Conservation (phyloP, 2,329 filamentous ascomycete genomes). For the Fusarium albosuccineum region DNA sequence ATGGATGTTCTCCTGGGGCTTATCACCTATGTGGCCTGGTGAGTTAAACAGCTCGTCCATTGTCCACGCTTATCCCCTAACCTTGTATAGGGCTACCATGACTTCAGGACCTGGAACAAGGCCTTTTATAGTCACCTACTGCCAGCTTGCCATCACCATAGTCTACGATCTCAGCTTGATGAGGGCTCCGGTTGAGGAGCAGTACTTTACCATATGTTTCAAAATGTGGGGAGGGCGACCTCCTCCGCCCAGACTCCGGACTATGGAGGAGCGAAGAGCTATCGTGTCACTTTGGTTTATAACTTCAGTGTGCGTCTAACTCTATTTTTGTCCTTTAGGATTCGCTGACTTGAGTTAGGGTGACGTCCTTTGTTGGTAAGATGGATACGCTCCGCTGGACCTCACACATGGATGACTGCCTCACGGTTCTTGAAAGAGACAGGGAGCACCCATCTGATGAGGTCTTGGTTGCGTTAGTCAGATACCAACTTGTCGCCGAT, state of each 20-base stretch:
- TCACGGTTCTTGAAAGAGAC: conserved; percentile 59
- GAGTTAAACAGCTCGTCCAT: conserved; percentile 24
- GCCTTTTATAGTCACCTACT: conserved; percentile 60
- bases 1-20: conserved; percentile 67
- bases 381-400: conserved; percentile 69
- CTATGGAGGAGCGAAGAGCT: conserved; percentile 64
- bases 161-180: conserved; percentile 62
- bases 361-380: conserved; percentile 57
- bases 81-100: conserved; percentile 52
- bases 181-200: conserved; percentile 52
- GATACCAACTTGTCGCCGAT: conserved; percentile 57
- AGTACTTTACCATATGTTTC: conserved; percentile 53
- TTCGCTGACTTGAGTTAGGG: conserved; percentile 42
- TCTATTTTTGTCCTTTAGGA: neutral
- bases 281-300: conserved; percentile 61
- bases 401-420: conserved; percentile 68
- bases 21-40: conserved; percentile 62
- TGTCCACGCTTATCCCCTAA: conserved; percentile 12
- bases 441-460: conserved; percentile 64
- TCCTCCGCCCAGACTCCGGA: conserved; percentile 51
- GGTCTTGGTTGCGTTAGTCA: conserved; percentile 55
- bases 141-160: conserved; percentile 58
- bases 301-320: conserved; percentile 51
- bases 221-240: conserved; percentile 50
- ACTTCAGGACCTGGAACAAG: conserved; percentile 53